phyloP scores from a whole-genome alignment of 345 rosid genomes.

The Eucalyptus urophylla region DNA sequence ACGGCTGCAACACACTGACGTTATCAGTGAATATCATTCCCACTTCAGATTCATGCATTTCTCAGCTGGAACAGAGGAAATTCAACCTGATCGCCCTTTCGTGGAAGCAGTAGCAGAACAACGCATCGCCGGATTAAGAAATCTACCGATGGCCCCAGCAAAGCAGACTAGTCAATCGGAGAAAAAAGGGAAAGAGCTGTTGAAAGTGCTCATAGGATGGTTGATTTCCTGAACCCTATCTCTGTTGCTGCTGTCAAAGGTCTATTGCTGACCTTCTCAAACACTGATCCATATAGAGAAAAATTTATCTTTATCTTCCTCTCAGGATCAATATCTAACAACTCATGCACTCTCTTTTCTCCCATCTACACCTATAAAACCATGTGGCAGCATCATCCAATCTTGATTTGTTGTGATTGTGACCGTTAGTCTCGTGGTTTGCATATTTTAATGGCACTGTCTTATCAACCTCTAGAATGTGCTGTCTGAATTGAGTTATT shows the following conservation, averaged over 20 bases:
- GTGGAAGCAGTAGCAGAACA: background rate
- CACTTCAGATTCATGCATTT: background rate
- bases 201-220: background rate
- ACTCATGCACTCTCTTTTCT: background rate
- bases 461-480: background rate
- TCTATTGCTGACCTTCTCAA: background rate
- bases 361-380: background rate
- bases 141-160: background rate
- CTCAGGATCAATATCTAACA: background rate
- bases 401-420: background rate
- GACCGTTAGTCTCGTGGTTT: background rate
- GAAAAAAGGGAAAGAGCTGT: background rate
- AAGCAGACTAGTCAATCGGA: background rate
- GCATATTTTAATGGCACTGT: background rate
- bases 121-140: background rate
- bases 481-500: background rate
- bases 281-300: background rate
- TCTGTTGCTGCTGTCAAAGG: background rate
- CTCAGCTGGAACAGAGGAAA: background rate
- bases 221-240: background rate
- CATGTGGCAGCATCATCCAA: background rate
- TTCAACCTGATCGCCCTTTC: background rate
- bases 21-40: background rate
- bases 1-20: background rate
- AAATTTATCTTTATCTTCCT: background rate